Evolutionary conservation across 169 alveolate genomes (phyloP).

Genomic region (Plasmodium berghei): DNA sequence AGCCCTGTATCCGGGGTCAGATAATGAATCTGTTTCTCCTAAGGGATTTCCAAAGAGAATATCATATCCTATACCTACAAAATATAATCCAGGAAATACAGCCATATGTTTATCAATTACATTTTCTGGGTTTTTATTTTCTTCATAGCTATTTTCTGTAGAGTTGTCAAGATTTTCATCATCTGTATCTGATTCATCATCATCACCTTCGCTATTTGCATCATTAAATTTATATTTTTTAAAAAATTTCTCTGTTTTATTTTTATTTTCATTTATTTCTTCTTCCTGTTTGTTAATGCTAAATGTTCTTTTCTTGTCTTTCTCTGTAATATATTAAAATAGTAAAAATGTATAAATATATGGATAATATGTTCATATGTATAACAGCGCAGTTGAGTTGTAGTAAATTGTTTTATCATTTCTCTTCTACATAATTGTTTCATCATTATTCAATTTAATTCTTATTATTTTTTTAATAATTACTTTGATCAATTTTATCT

Average conservation of each 20-base stretch:
- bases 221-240: slow-evolving; percentile 22
- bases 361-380: slow-evolving; percentile 7
- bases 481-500: not conserved
- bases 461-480: slow-evolving; percentile 4
- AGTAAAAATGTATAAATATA: not conserved
- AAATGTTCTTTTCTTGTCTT: slow-evolving; percentile 10
- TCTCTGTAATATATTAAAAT: slow-evolving; percentile 6
- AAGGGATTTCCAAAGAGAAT: slow-evolving; percentile 79
- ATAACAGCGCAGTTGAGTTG: not conserved
- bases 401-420: not conserved
- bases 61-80: slow-evolving; percentile 82
- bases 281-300: slow-evolving; percentile 13
- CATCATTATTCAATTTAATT: not conserved
- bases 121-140: not conserved
- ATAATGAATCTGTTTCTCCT: slow-evolving; percentile 79
- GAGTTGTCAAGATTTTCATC: not conserved
- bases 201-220: slow-evolving; percentile 1
- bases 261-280: slow-evolving; percentile 39
- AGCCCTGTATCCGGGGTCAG: slow-evolving; percentile 82
- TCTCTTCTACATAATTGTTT: not conserved
- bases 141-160: not conserved
- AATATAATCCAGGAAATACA: slow-evolving; percentile 73
- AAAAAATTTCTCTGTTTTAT: slow-evolving; percentile 4
- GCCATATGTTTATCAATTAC: not conserved
- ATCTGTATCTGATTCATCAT: not conserved